Conservation (phyloP, 495 filamentous ascomycete species). For the Acidomyces sp. region DNA sequence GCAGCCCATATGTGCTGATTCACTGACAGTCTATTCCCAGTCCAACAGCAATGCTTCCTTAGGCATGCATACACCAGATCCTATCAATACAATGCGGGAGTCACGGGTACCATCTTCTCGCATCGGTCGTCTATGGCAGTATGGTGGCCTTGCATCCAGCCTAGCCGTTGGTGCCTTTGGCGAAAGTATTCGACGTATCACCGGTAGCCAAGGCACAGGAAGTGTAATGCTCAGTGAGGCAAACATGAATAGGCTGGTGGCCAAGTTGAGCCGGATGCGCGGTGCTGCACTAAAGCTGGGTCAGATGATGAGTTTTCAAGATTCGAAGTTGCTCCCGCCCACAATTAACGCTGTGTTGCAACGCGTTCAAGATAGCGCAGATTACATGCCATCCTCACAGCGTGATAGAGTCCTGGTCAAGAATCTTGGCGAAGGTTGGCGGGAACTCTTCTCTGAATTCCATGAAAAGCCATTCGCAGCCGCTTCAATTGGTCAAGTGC, state of each 20-base stretch:
- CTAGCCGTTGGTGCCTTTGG: conserved; percentile 91
- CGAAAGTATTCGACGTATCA: conserved; percentile 63
- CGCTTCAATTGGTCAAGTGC: conserved; percentile 96
- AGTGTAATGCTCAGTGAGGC: conserved; percentile 77
- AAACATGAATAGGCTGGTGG: conserved; percentile 85
- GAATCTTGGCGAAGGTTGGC: conserved; percentile 78
- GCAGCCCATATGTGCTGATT: background rate
- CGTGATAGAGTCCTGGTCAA: conserved; percentile 65
- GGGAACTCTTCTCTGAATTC: conserved; percentile 68
- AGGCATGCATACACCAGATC: background rate
- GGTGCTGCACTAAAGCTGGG: conserved; percentile 96
- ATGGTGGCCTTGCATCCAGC: conserved; percentile 78
- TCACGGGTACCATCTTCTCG: conserved; percentile 84
- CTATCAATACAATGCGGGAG: conserved; percentile 70
- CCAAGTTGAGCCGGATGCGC: conserved; percentile 88
- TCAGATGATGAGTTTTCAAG: conserved; percentile 95
- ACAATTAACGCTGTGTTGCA: conserved; percentile 77
- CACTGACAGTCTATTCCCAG: background rate
- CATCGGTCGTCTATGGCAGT: conserved; percentile 82
- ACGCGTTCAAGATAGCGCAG: conserved; percentile 88
- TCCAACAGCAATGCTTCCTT: background rate
- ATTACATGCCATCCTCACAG: conserved; percentile 94
- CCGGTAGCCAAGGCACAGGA: conserved; percentile 45
- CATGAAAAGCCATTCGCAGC: conserved; percentile 88
- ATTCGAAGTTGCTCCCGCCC: conserved; percentile 85